phyloP scores from a whole-genome alignment of 306 rosid species.

The Datisca glomerata region DNA sequence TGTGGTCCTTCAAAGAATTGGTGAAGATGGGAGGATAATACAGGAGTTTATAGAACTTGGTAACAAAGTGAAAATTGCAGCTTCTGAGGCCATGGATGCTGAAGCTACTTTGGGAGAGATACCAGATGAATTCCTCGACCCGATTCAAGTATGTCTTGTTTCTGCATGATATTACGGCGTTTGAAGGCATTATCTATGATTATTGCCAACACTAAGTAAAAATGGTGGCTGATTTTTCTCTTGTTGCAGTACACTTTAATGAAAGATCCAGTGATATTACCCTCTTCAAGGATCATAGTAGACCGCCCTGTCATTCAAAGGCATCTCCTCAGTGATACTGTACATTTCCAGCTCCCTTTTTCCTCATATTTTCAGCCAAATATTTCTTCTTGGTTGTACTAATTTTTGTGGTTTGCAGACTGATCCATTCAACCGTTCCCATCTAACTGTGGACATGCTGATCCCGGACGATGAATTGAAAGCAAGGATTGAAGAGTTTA shows the following conservation, averaged over 20 bases:
- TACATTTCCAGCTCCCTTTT: conserved; percentile 10
- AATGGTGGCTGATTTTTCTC: neutral
- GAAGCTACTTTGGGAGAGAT: conserved; percentile 95
- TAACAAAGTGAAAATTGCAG: conserved; percentile 80
- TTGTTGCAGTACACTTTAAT: conserved; percentile 78
- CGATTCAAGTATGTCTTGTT: conserved; percentile 63
- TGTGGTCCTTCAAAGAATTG: conserved; percentile 67
- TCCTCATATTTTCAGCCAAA: neutral
- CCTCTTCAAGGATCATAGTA: conserved; percentile 81
- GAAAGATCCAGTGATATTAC: conserved; percentile 98
- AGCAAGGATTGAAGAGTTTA: conserved; percentile 68
- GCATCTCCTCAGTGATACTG: conserved; percentile 95
- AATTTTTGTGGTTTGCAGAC: conserved; percentile 38
- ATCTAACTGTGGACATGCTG: conserved; percentile 79
- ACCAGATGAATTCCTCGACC: conserved; percentile 99
- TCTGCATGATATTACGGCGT: neutral
- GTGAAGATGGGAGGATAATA: conserved; percentile 77
- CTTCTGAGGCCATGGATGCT: conserved; percentile 86
- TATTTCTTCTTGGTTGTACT: conserved; percentile 1
- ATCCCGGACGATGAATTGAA: conserved; percentile 60
- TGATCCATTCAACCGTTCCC: conserved; percentile 97
- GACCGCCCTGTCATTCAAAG: conserved; percentile 95
- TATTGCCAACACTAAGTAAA: neutral
- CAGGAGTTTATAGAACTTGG: conserved; percentile 76
- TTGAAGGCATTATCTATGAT: neutral